Percentiles rank a stretch among this genome's conserved stretches.
Conservation (phyloP, 495 filamentous ascomycete genomes). For the Copromyces sp. region DNA sequence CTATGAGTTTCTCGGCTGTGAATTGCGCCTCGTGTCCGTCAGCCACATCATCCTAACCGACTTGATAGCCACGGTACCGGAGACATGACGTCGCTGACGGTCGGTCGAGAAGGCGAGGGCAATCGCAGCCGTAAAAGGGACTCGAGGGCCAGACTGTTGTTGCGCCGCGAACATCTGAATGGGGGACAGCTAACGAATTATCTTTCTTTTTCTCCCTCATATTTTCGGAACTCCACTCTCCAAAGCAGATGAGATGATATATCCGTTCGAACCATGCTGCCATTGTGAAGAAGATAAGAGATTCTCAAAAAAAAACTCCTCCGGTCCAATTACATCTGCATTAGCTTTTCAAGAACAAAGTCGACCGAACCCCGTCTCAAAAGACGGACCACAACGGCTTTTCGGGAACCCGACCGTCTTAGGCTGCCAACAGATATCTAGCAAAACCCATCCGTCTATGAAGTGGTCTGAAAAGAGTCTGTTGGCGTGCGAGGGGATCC, state of each 20-base stretch:
- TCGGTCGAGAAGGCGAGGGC: not conserved
- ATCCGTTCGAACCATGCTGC: slow-evolving; percentile 9
- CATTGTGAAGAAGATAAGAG: slow-evolving; percentile 7
- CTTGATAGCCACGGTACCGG: not conserved
- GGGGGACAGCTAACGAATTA: not conserved
- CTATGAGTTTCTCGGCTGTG: not conserved
- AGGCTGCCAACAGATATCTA: slow-evolving; percentile 13
- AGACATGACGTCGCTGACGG: not conserved
- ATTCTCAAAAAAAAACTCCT: slow-evolving; percentile 16
- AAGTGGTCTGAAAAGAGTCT: slow-evolving; percentile 5
- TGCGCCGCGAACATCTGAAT: not conserved
- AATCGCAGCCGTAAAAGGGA: not conserved
- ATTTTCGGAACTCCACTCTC: slow-evolving; percentile 2
- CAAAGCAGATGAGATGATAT: slow-evolving; percentile 7
- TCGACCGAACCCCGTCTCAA: slow-evolving; percentile 15
- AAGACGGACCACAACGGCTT: slow-evolving; percentile 16
- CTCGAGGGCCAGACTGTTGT: not conserved
- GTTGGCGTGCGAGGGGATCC: slow-evolving; percentile 17
- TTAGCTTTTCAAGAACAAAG: slow-evolving; percentile 29
- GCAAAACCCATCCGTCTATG: not conserved
- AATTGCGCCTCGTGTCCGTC: not conserved
- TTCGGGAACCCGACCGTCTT: slow-evolving; percentile 17
- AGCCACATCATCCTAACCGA: not conserved
- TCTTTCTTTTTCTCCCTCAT: not conserved
- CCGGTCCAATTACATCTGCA: slow-evolving; percentile 29